Conservation (phyloP, 108 stramenopile species). For the Pseudonitzschia multistriata region DNA sequence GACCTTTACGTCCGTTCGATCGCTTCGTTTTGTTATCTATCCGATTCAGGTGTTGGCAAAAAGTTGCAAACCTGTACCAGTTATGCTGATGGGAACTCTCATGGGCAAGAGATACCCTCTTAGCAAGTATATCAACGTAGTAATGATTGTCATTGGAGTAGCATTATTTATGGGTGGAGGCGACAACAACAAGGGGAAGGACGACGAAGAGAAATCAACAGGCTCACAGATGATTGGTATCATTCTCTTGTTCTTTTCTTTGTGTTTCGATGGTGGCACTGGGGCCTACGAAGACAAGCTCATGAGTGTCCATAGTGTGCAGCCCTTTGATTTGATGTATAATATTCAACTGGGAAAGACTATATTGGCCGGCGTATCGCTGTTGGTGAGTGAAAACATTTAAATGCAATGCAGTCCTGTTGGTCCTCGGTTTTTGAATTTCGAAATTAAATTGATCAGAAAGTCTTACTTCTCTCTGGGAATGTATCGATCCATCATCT, state of each 20-base stretch:
- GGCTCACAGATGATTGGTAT: slow-evolving; percentile 83
- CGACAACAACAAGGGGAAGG: slow-evolving; percentile 26
- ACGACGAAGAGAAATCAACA: slow-evolving; percentile 49
- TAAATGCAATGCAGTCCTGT: neutral
- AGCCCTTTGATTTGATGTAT: slow-evolving; percentile 99
- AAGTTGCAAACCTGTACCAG: slow-evolving; percentile 97
- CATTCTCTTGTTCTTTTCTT: slow-evolving; percentile 88
- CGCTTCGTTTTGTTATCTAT: slow-evolving; percentile 87
- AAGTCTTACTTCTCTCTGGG: neutral
- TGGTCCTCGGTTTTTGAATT: neutral
- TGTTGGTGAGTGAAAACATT: slow-evolving; percentile 39
- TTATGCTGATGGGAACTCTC: slow-evolving; percentile 96
- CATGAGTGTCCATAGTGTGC: slow-evolving; percentile 94
- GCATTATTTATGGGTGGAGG: slow-evolving; percentile 97
- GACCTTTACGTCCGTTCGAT: slow-evolving; percentile 94
- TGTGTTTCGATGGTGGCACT: slow-evolving; percentile 98
- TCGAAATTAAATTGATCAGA: neutral
- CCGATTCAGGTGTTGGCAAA: slow-evolving; percentile 98
- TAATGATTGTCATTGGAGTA: slow-evolving; percentile 89
- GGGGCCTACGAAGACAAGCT: slow-evolving; percentile 99
- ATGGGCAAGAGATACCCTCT: slow-evolving; percentile 94
- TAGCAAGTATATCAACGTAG: slow-evolving; percentile 93
- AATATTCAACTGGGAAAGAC: slow-evolving; percentile 99
- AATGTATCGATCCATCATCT: neutral
- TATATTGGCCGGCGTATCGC: slow-evolving; percentile 87